phyloP scores from a whole-genome alignment of 164 flowering plant species.

The Chimonanthus praecox region DNA sequence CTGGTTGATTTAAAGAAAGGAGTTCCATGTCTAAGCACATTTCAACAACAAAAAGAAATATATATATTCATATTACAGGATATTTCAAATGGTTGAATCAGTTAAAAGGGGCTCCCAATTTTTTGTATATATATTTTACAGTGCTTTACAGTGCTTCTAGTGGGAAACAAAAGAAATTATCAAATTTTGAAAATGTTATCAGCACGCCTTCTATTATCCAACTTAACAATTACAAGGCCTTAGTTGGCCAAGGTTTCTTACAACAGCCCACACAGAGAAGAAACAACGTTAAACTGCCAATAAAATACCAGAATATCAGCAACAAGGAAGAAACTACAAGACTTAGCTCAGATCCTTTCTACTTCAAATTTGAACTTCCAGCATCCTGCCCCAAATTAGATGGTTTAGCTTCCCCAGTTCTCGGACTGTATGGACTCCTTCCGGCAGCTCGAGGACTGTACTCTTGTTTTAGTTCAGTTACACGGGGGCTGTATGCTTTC shows the following conservation, averaged over 20 bases:
- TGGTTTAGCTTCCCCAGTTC: constrained; percentile 30
- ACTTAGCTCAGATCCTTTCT: neutral
- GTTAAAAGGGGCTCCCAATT: neutral
- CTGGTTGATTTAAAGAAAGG: neutral
- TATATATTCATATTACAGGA: neutral
- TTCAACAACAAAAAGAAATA: neutral
- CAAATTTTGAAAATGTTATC: neutral
- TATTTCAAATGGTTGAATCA: neutral
- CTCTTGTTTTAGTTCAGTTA: constrained; percentile 47
- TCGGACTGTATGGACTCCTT: constrained; percentile 44
- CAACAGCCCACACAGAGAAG: neutral
- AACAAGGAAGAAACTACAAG: constrained; percentile 3
- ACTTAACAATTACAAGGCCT: neutral
- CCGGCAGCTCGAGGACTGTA: constrained; percentile 42
- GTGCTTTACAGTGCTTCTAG: neutral
- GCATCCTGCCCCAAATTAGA: constrained; percentile 58
- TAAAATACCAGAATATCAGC: constrained; percentile 4
- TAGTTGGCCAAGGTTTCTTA: neutral
- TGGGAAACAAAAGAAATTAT: neutral
- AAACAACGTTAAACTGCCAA: constrained; percentile 5
- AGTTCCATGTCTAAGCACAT: neutral
- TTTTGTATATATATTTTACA: neutral
- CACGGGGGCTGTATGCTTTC: constrained; percentile 59
- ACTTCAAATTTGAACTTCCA: constrained; percentile 16
- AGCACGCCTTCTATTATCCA: neutral